Evolutionary conservation across 2,329 filamentous ascomycete genomes (phyloP).

Genomic region (Ascomycota sp.): DNA sequence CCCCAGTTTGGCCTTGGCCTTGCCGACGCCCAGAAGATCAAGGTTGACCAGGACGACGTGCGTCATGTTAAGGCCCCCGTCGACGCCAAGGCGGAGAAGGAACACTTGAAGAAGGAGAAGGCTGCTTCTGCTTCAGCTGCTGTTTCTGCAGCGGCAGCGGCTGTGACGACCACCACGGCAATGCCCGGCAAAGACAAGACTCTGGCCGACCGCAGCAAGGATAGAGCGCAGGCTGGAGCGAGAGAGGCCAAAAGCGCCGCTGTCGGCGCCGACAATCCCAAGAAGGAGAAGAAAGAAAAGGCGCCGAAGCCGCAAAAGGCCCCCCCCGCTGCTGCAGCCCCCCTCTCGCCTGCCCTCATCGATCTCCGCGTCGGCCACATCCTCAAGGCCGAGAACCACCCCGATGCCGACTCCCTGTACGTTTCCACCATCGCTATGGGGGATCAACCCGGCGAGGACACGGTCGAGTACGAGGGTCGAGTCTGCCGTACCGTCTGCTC

Average conservation of each 20-base stretch:
- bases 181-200: slow-evolving; percentile 14
- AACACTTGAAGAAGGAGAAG: slow-evolving; percentile 91
- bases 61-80: slow-evolving; percentile 73
- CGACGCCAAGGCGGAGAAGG: slow-evolving; percentile 86
- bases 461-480: slow-evolving; percentile 74
- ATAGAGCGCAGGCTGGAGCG: slow-evolving; percentile 28
- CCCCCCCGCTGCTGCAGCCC: slow-evolving; percentile 42
- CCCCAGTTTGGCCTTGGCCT: slow-evolving; percentile 49
- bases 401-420: slow-evolving; percentile 86
- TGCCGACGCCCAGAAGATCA: slow-evolving; percentile 49
- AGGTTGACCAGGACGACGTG: slow-evolving; percentile 57
- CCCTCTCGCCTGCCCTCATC: slow-evolving; percentile 65
- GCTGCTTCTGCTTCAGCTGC: slow-evolving; percentile 38
- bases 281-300: slow-evolving; percentile 85
- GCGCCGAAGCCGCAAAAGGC: slow-evolving; percentile 51
- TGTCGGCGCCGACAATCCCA: slow-evolving; percentile 22
- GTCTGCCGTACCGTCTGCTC: slow-evolving; percentile 90
- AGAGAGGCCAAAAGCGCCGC: slow-evolving; percentile 13
- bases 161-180: too few species aligned
- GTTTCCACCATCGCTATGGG: slow-evolving; percentile 91
- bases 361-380: slow-evolving; percentile 95
- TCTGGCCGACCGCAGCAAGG: slow-evolving; percentile 38
- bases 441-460: slow-evolving; percentile 73
- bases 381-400: slow-evolving; percentile 83
- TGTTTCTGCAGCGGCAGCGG: slow-evolving; percentile 8